A percentile compares a stretch with the other conserved stretches of the same genome.
Conservation (phyloP, 352 stramenopile genomes). For the Poterioochromonas sp. region DNA sequence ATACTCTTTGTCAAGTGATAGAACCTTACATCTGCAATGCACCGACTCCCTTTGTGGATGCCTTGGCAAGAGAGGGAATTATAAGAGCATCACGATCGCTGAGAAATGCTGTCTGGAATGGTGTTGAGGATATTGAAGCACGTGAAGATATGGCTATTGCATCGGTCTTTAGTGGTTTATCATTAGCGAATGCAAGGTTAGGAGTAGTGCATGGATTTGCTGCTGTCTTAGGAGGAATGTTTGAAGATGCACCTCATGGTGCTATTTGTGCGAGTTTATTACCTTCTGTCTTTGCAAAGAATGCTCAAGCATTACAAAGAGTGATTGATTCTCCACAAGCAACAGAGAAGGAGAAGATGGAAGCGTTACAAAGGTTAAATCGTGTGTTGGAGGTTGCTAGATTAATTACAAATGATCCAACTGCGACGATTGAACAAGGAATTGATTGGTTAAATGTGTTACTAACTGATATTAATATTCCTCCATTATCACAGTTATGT, state of each 20-base stretch:
- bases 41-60: slow-evolving; percentile 30
- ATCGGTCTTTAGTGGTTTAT: slow-evolving; percentile 13
- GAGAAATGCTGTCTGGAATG: not conserved
- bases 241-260: slow-evolving; percentile 26
- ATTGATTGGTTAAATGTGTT: not conserved
- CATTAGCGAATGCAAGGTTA: slow-evolving; percentile 24
- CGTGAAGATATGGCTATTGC: slow-evolving; percentile 20
- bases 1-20: slow-evolving; percentile 25
- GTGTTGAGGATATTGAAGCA: not conserved
- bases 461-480: slow-evolving; percentile 1
- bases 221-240: slow-evolving; percentile 22
- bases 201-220: slow-evolving; percentile 31
- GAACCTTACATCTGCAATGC: slow-evolving; percentile 15
- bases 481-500: not conserved
- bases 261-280: slow-evolving; percentile 21
- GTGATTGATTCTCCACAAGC: not conserved
- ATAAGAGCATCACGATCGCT: slow-evolving; percentile 16
- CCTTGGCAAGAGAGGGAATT: slow-evolving; percentile 21
- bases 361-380: not conserved
- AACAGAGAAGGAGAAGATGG: not conserved
- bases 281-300: slow-evolving; percentile 23
- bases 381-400: not conserved
- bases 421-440: not conserved
- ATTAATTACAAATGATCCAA: not conserved
- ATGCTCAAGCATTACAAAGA: not conserved